A percentile compares a stretch with the other conserved stretches of the same genome.
These are phyloP conservation scores for Acanthamoeba comandoni DNA, from an alignment of 208 protist genomes.

Conservation along the genomic window DNA sequence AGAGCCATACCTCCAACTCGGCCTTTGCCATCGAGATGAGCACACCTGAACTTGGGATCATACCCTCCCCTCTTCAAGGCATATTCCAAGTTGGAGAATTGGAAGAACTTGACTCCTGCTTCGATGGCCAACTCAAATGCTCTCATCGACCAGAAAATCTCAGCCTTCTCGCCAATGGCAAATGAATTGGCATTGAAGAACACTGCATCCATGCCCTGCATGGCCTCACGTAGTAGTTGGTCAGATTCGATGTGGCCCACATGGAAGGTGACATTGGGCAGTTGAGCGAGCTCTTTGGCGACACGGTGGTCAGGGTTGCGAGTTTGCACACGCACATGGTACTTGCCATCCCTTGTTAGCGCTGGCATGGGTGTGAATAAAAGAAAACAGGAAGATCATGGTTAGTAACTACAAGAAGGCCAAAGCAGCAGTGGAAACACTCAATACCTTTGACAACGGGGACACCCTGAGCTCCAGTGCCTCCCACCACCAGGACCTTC, in stretches of 20 bases:
- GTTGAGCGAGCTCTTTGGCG: not conserved
- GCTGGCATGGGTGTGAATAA: not conserved
- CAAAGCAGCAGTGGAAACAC: not conserved
- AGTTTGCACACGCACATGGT: conserved; percentile 21
- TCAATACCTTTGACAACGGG: not conserved
- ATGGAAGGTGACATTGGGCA: conserved; percentile 43
- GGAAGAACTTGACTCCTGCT: conserved; percentile 1
- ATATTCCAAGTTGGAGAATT: conserved; percentile 26
- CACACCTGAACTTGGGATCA: conserved; percentile 35
- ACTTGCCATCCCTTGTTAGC: not conserved
- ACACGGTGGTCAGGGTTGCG: not conserved
- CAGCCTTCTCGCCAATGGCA: conserved; percentile 1
- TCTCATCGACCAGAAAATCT: not conserved
- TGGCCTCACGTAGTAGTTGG: not conserved
- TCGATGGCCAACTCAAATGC: conserved; percentile 22
- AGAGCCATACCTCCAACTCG: not conserved
- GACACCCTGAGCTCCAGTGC: not conserved
- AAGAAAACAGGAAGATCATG: not conserved
- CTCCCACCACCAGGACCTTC: not conserved
- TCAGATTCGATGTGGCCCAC: conserved; percentile 13
- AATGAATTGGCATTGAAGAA: conserved; percentile 4
- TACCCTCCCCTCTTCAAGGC: not conserved
- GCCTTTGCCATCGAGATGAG: not conserved
- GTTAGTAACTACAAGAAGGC: not conserved
- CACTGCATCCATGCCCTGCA: not conserved